Evolutionary conservation across 1,284 basidiomycete genomes (phyloP).

Genomic region (Polyporus tsugae): DNA sequence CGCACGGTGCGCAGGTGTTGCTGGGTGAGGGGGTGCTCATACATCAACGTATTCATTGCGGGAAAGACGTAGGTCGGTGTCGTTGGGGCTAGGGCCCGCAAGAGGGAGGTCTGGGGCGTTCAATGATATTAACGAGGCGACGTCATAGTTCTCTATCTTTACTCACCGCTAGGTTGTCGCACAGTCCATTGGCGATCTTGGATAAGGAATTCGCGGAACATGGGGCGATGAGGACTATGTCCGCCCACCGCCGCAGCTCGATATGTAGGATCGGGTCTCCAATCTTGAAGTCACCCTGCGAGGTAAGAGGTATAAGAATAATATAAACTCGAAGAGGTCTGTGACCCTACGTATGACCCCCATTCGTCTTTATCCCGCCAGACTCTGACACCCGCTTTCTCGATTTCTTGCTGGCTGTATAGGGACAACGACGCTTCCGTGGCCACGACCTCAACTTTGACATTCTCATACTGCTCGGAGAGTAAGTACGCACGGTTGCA

Average conservation of each 20-base stretch:
- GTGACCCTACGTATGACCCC: conserved; percentile 54
- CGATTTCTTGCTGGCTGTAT: conserved; percentile 67
- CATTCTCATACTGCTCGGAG: conserved; percentile 63
- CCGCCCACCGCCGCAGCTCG: conserved; percentile 95
- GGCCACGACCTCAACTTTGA: conserved; percentile 87
- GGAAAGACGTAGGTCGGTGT: conserved; percentile 93
- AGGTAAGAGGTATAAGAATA: background rate
- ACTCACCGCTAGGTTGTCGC: conserved; percentile 90
- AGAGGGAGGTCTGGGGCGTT: conserved; percentile 79
- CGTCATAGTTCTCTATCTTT: background rate
- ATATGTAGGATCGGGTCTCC: conserved; percentile 97
- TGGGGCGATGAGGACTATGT: conserved; percentile 93
- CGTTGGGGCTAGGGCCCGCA: conserved; percentile 84
- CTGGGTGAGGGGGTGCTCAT: conserved; percentile 90
- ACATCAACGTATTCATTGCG: conserved; percentile 99
- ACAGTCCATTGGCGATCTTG: conserved; percentile 89
- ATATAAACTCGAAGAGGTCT: background rate
- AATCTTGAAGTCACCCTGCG: conserved; percentile 66
- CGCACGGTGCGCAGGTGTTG: conserved; percentile 79
- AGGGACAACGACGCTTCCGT: conserved; percentile 85
- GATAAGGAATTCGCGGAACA: conserved; percentile 96
- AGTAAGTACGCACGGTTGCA: background rate
- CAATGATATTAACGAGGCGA: background rate
- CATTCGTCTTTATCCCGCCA: conserved; percentile 97
- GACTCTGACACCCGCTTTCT: conserved; percentile 65